Base-by-base conservation (phyloP, 164 flowering plant species). In the Vitis vinifera region DNA sequence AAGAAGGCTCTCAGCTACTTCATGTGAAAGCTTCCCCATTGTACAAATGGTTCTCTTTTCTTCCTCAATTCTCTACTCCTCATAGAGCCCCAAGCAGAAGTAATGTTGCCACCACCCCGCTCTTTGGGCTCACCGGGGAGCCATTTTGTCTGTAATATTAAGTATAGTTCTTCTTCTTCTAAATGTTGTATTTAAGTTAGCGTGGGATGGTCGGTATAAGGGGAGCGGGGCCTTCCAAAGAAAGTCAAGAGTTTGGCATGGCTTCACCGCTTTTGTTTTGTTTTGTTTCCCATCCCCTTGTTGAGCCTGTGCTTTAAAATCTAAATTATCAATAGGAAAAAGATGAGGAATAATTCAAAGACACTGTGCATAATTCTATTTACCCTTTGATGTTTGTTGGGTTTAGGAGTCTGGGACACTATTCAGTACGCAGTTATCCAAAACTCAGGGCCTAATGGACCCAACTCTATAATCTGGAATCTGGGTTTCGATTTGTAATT, bases 1-100 rank as follows among this genome's bases (percentile, higher is more conserved):
- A 93, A 88, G 79, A 84, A 64, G 71, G 75, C 92, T 67, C 92
- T 93, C 44, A 89, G 94, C 78, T 91, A 93, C 81, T 93, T 93
- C 89, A 91, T 91, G 98, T 93, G 86, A 87, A 75, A 61, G 71
- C 67, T 68, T 69, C 48, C 23, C 2, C 10, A 30, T 13, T 74
- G 76, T 76, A 78, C 74, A 74, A 78, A 70, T 7, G 55, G 67
- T 59, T 61, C 49, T 49, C 11, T 37, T 55, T 44, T 60, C 30
- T 50, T 57, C 31, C 30, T 65, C 49, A 31, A 11, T 48, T 27
- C 48, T 61, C 44, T 51, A 48, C 59, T 58, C 58, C 30, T 55
- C 67, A 68, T 17, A 2, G 27, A 37, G 51, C 15, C 13, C 48
- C 49, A 56, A 30, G 27, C 27, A 23, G 60, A 68, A 51, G 58